These are phyloP conservation scores for Straminergon stramineum DNA, from an alignment of 225 moss, liverwort and hornwort species.

Conservation along the genomic window DNA sequence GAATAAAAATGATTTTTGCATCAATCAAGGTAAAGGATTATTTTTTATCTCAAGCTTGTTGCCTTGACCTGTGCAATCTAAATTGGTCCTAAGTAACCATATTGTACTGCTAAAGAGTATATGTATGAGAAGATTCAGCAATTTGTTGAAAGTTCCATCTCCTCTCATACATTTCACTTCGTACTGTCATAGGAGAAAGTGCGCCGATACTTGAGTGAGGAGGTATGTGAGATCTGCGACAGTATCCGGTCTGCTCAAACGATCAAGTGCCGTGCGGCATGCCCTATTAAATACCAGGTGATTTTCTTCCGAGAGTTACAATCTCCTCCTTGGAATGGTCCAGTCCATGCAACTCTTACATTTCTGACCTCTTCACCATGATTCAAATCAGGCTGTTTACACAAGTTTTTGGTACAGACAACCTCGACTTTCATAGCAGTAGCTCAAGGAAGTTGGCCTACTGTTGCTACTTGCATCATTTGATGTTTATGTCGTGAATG, in stretches of 20 bases:
- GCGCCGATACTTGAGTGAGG: constrained; percentile 4
- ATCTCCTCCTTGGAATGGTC: background rate
- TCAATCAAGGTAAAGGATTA: background rate
- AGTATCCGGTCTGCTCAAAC: constrained; percentile 2
- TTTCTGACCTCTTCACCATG: background rate
- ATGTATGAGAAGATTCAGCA: background rate
- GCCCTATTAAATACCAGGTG: constrained; percentile 11
- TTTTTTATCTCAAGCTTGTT: background rate
- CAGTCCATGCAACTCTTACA: background rate
- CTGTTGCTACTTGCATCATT: background rate
- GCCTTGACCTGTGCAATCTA: background rate
- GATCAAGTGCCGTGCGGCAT: background rate
- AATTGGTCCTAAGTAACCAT: background rate
- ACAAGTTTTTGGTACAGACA: background rate
- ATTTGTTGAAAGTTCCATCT: background rate
- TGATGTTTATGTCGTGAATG: background rate
- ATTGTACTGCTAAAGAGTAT: background rate
- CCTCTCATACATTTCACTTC: background rate
- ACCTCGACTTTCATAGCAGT: background rate
- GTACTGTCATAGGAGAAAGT: background rate
- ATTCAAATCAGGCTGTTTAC: background rate
- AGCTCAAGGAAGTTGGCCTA: background rate
- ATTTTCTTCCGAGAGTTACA: background rate
- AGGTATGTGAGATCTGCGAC: constrained; percentile 5
- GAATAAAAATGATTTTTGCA: background rate